Base-by-base conservation (phyloP, 2,329 filamentous ascomycete species). In the Ascochyta fabae region DNA sequence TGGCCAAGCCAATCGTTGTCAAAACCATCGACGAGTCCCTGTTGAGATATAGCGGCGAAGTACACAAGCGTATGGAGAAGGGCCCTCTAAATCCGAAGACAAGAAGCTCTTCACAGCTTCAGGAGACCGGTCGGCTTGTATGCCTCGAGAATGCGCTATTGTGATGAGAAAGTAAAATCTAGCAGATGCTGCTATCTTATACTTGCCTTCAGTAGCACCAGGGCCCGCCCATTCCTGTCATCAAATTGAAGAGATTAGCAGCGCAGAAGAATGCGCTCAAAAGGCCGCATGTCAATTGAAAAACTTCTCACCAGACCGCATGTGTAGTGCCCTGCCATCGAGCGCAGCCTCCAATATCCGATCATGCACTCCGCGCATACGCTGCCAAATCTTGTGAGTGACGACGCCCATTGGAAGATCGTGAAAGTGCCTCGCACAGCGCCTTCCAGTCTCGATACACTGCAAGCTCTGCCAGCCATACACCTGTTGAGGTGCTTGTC, bases 251-350 rank as follows among this genome's bases (percentile, higher is more conserved):
- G 23, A 43, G 22, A 42, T 47, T 24, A 42, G 26, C 27, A 36
- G 36, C 33, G 15, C 39, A 16, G 36, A 33, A 13, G 39, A 48
- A 38, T 33, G 16, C 48, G 50, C 51, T 48, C 44, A 48, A 48
- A 53, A 43, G 33, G 19, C 44, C 51, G 44, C 51, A 53, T 26
- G 27, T 12, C 15, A 10, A 34, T 12, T 24, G 24, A 5, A 23
- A 43, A 33, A 48, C 39, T 33, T 10, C 12, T 34, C 39, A 34
- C 15, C 7, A 46, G 27, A 36, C 31, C 16, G 31, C n/a, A 23
- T 12, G 29, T 31, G 26, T 12, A 23, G 36, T 41, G 12, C 12
- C 6, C 10, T n/a, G 8, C 13, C 27, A 27, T 9, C 3, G 8
- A 19, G 24, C 7, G 38, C 15, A 43, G 38, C n/a, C 16, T 31